phyloP scores from a whole-genome alignment of 495 filamentous ascomycete species.

The Xylaria venustula region DNA sequence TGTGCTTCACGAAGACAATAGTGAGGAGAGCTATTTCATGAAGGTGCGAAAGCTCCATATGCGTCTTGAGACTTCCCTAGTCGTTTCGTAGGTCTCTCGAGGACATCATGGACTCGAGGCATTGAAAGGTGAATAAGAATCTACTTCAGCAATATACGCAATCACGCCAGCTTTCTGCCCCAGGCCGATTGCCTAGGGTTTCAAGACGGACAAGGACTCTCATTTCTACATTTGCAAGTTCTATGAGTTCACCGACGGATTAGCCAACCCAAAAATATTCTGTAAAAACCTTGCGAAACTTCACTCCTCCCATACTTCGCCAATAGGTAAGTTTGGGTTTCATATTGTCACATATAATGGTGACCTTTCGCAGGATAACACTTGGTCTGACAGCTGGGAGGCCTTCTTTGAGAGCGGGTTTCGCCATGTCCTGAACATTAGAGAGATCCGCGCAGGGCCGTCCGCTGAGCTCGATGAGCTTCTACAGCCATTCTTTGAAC shows the following conservation, averaged over 20 bases:
- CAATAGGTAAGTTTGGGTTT: slow-evolving; percentile 52
- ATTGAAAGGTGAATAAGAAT: slow-evolving; percentile 30
- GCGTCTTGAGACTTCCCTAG: background rate
- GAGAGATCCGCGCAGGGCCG: slow-evolving; percentile 20
- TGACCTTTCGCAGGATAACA: slow-evolving; percentile 43
- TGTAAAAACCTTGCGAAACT: slow-evolving; percentile 40
- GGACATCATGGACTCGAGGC: slow-evolving; percentile 17
- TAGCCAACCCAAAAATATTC: slow-evolving; percentile 45
- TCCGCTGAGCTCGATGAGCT: slow-evolving; percentile 20
- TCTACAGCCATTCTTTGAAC: slow-evolving; percentile 34
- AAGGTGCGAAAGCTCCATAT: slow-evolving; percentile 16
- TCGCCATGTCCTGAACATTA: slow-evolving; percentile 20
- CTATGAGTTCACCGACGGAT: slow-evolving; percentile 25
- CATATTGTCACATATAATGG: slow-evolving; percentile 50
- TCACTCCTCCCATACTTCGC: slow-evolving; percentile 43
- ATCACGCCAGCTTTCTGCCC: slow-evolving; percentile 30
- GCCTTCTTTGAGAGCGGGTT: slow-evolving; percentile 37
- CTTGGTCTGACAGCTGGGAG: slow-evolving; percentile 50
- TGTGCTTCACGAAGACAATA: slow-evolving; percentile 18
- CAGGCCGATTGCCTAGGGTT: slow-evolving; percentile 23
- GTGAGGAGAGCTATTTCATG: slow-evolving; percentile 31
- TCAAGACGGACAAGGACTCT: slow-evolving; percentile 9
- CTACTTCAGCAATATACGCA: slow-evolving; percentile 26
- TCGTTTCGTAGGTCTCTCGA: slow-evolving; percentile 4
- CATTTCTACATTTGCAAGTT: slow-evolving; percentile 34